phyloP scores from a whole-genome alignment of 192 early-diverging fungal species.

The Coemansia sp. region DNA sequence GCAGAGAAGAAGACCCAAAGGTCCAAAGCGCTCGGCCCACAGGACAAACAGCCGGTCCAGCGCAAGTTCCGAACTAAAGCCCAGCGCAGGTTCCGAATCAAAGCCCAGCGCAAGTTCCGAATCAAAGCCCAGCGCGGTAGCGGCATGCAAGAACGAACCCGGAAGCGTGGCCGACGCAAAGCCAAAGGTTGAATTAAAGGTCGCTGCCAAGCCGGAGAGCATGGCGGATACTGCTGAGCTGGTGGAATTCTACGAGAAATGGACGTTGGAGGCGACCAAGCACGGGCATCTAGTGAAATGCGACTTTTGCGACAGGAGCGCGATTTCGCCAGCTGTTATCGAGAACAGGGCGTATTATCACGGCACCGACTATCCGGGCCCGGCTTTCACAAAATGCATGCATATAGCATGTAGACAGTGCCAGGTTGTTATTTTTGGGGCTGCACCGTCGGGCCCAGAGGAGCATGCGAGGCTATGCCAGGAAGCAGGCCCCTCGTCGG shows the following conservation, averaged over 20 bases:
- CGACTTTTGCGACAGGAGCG: constrained; percentile 29
- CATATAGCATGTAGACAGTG: constrained; percentile 44
- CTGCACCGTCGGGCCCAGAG: constrained; percentile 12
- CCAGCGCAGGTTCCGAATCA: background rate
- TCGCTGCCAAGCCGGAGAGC: background rate
- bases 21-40: background rate
- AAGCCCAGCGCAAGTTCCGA: background rate
- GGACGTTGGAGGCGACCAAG: constrained; percentile 16
- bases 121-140: background rate
- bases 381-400: constrained; percentile 44
- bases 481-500: constrained; percentile 5
- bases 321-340: constrained; percentile 18
- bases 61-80: background rate
- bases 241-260: constrained; percentile 11
- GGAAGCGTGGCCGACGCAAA: background rate
- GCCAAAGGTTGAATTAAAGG: background rate
- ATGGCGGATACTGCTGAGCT: constrained; percentile 1
- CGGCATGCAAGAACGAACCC: background rate
- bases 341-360: constrained; percentile 8
- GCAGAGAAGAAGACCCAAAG: background rate
- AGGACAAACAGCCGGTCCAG: background rate
- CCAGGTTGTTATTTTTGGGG: constrained; percentile 35
- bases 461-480: constrained; percentile 16
- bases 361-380: constrained; percentile 30
- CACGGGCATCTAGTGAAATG: constrained; percentile 28